These are phyloP conservation scores for Microsporum canis DNA, from an alignment of 2,329 filamentous ascomycete genomes.

Conservation along the genomic window DNA sequence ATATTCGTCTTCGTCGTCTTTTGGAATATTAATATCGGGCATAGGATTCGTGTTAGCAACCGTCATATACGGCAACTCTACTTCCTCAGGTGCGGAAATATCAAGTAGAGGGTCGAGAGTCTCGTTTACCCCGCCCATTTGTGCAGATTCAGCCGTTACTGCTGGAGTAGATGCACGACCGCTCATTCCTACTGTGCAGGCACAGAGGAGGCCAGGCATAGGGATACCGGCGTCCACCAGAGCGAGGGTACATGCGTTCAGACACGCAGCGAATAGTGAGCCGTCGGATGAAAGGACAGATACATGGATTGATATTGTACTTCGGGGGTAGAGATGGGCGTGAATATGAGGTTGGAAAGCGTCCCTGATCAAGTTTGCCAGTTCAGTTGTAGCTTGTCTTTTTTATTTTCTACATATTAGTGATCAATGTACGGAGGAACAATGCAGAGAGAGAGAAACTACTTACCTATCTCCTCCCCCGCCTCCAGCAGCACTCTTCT, in stretches of 20 bases:
- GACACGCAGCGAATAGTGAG: conserved; percentile 72
- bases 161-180: conserved; percentile 33
- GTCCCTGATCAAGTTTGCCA: conserved; percentile 56
- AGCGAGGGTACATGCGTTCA: conserved; percentile 85
- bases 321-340: conserved; percentile 80
- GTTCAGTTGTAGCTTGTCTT: conserved; percentile 54
- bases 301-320: conserved; percentile 68
- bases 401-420: neutral
- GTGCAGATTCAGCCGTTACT: conserved; percentile 18
- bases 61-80: conserved; percentile 80
- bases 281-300: conserved; percentile 87
- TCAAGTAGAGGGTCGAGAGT: conserved; percentile 35
- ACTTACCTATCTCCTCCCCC: conserved; percentile 60
- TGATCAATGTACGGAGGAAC: neutral
- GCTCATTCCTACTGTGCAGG: conserved; percentile 70
- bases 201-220: conserved; percentile 83
- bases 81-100: conserved; percentile 38
- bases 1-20: conserved; percentile 46
- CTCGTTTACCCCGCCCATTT: conserved; percentile 25
- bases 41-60: conserved; percentile 53
- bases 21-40: conserved; percentile 12
- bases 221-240: conserved; percentile 91
- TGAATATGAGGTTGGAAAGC: conserved; percentile 70
- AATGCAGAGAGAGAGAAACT: neutral
- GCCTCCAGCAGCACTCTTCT: conserved; percentile 33